These are phyloP conservation scores for Iodosphaeria phyllophila DNA, from an alignment of 2,329 filamentous ascomycete species.

Conservation along the genomic window DNA sequence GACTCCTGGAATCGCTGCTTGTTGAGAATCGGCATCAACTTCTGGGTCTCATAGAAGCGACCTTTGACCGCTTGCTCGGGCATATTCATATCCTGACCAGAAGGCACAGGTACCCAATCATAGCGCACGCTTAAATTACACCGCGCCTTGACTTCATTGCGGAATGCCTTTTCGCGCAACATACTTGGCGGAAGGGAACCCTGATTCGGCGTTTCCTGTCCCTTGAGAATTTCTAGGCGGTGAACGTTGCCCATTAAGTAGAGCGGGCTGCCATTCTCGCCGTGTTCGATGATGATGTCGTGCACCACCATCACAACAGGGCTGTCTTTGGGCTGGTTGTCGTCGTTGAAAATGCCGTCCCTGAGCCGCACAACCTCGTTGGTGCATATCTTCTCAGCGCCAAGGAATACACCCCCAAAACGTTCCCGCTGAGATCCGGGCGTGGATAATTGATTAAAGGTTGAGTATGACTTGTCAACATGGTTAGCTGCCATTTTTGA, in stretches of 20 bases:
- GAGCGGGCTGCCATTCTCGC: conserved; percentile 5
- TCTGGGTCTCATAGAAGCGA: conserved; percentile 37
- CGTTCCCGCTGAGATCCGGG: conserved; percentile 13
- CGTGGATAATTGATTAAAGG: conserved; percentile 21
- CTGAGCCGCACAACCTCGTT: conserved; percentile 29
- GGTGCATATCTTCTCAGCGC: conserved; percentile 27
- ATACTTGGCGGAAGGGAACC: conserved; percentile 8
- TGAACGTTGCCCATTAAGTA: conserved; percentile 12
- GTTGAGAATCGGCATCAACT: conserved; percentile 30
- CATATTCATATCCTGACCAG: conserved; percentile 9
- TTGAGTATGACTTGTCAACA: conserved; percentile 27
- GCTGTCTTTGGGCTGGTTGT: conserved; percentile 14
- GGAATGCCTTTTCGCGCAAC: conserved; percentile 12
- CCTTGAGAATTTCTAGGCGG: conserved; percentile 7
- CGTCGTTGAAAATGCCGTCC: no score
- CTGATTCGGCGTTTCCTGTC: conserved; percentile 3
- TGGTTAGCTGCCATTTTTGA: conserved; percentile 30
- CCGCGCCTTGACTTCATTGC: conserved; percentile 8
- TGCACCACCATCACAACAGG: conserved; percentile 17
- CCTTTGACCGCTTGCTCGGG: conserved; percentile 27
- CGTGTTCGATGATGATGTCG: conserved; percentile 13
- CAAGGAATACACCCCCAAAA: conserved; percentile 30
- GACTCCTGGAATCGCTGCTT: conserved; percentile 18
- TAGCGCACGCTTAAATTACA: conserved; percentile 8
- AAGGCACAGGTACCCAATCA: conserved; percentile 14